These are phyloP conservation scores for Neonectria ditissima DNA, from an alignment of 2,329 filamentous ascomycete species.

Conservation along the genomic window DNA sequence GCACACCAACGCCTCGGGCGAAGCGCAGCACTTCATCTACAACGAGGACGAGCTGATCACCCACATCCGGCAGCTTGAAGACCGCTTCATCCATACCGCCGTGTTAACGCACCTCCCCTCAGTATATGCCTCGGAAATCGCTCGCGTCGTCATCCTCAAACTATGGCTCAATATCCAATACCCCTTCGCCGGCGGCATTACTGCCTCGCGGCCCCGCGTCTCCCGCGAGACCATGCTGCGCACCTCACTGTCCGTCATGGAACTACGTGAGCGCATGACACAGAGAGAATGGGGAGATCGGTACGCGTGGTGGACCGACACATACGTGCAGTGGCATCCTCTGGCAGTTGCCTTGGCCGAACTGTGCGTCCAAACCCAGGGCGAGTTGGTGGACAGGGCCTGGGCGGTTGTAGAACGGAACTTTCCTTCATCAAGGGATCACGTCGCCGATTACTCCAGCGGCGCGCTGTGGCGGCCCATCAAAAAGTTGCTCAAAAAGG, in stretches of 20 bases:
- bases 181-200: conserved; percentile 52
- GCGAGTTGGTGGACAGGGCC: conserved; percentile 59
- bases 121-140: conserved; percentile 53
- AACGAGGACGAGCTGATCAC: conserved; percentile 56
- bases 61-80: conserved; percentile 54
- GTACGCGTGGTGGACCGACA: conserved; percentile 62
- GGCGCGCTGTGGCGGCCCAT: conserved; percentile 67
- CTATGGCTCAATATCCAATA: conserved; percentile 61
- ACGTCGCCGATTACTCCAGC: conserved; percentile 61
- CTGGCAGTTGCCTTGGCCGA: conserved; percentile 65
- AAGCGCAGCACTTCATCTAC: conserved; percentile 35
- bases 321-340: conserved; percentile 67
- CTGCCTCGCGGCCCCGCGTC: conserved; percentile 47
- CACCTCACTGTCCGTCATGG: conserved; percentile 61
- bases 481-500: conserved; percentile 64
- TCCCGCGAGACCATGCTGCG: conserved; percentile 58
- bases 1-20: conserved; percentile 38
- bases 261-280: conserved; percentile 51
- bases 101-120: conserved; percentile 50
- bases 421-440: conserved; percentile 56
- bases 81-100: conserved; percentile 52
- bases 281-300: conserved; percentile 50
- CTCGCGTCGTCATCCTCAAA: conserved; percentile 59
- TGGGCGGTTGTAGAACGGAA: conserved; percentile 62
- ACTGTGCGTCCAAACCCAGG: conserved; percentile 61